phyloP scores from a whole-genome alignment of 495 filamentous ascomycete species.

The Hypoxylon fragiforme region DNA sequence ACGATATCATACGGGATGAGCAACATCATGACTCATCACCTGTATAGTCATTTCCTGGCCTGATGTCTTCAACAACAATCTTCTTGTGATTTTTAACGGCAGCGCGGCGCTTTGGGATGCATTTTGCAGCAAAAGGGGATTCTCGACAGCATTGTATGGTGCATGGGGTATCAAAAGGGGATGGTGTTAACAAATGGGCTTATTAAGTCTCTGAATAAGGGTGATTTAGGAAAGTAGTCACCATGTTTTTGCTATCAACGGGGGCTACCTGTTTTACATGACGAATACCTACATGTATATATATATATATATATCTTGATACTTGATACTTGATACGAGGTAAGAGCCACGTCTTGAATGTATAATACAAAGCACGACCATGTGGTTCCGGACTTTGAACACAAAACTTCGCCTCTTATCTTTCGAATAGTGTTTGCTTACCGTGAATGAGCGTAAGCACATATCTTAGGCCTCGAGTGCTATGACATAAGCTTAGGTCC shows the following conservation, averaged over 20 bases:
- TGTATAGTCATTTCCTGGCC: conserved; percentile 4
- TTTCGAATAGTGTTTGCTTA: too few species aligned
- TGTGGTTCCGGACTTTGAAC: too few species aligned
- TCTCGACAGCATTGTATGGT: conserved; percentile 29
- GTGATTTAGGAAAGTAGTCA: not conserved
- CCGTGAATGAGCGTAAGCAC: too few species aligned
- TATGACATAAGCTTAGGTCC: too few species aligned
- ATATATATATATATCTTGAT: too few species aligned
- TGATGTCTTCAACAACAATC: conserved; percentile 4
- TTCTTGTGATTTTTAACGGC: conserved; percentile 24
- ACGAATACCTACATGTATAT: too few species aligned
- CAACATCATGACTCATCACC: conserved; percentile 17
- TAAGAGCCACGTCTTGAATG: not conserved
- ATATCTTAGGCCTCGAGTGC: too few species aligned
- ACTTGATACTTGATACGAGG: conserved; percentile 1
- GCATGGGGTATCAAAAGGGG: conserved; percentile 24
- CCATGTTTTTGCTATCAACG: conserved; percentile 4
- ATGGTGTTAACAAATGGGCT: not conserved
- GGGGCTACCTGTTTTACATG: conserved; percentile 1
- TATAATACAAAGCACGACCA: too few species aligned
- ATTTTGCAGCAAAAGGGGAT: conserved; percentile 1
- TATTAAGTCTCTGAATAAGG: not conserved
- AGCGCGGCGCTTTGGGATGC: conserved; percentile 37
- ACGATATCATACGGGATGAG: conserved; percentile 24
- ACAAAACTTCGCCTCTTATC: too few species aligned